Evolutionary conservation across 352 stramenopile species (phyloP).

Genomic region (Phytopythium montanum): DNA sequence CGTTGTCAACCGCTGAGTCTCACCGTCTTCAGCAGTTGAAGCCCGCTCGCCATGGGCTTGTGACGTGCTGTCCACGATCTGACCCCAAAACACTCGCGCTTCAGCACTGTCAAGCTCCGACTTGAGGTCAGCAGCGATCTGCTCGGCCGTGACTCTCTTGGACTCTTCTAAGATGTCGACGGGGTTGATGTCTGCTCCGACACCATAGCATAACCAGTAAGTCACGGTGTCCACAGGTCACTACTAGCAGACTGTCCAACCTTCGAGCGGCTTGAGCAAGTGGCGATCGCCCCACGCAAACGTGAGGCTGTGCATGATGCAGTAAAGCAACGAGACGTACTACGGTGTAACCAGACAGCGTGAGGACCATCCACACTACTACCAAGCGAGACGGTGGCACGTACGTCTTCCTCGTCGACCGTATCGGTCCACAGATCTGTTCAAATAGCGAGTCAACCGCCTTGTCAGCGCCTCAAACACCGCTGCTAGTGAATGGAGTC

Average conservation of each 20-base stretch:
- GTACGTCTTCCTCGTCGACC: slow-evolving; percentile 57
- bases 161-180: slow-evolving; percentile 57
- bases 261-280: slow-evolving; percentile 49
- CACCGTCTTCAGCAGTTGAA: neutral
- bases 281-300: slow-evolving; percentile 41
- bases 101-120: slow-evolving; percentile 37
- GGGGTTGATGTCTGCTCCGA: slow-evolving; percentile 37
- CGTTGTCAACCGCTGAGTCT: neutral
- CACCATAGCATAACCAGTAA: neutral
- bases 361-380: neutral
- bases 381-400: slow-evolving; percentile 4
- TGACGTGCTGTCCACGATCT: slow-evolving; percentile 19
- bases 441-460: neutral
- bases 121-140: slow-evolving; percentile 46
- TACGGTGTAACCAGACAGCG: slow-evolving; percentile 10
- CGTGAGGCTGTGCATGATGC: slow-evolving; percentile 68
- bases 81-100: slow-evolving; percentile 36
- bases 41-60: neutral
- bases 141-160: slow-evolving; percentile 36
- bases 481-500: neutral
- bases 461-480: neutral
- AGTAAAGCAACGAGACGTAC: slow-evolving; percentile 80
- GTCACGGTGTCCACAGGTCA: neutral
- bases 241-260: slow-evolving; percentile 10
- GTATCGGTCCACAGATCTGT: slow-evolving; percentile 69